Evolutionary conservation across 2,329 filamentous ascomycete species (phyloP).

Genomic region (Alternaria infectoria): DNA sequence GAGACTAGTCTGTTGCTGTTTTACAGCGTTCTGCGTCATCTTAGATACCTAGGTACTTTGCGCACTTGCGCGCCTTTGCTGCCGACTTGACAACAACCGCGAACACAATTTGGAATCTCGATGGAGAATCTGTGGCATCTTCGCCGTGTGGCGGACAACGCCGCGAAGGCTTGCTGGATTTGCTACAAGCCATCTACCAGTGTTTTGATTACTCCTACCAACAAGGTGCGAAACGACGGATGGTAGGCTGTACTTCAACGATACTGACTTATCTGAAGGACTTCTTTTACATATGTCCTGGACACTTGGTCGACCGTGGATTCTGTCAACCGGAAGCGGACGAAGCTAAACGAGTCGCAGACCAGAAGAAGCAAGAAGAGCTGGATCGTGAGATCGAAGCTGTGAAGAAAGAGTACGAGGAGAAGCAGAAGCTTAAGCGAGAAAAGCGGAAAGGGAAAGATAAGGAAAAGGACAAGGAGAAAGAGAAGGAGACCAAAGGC

Average conservation of each 20-base stretch:
- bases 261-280: slow-evolving; percentile 59
- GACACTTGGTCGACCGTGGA: slow-evolving; percentile 80
- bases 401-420: slow-evolving; percentile 58
- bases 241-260: background rate
- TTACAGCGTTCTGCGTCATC: background rate
- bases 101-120: slow-evolving; percentile 4
- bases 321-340: slow-evolving; percentile 78
- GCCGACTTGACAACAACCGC: background rate
- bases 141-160: slow-evolving; percentile 83
- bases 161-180: slow-evolving; percentile 83
- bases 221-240: slow-evolving; percentile 68
- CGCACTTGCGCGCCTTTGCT: background rate
- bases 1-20: background rate
- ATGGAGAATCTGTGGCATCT: slow-evolving; percentile 83
- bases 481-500: slow-evolving; percentile 58
- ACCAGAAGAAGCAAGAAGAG: slow-evolving; percentile 60
- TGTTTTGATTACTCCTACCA: slow-evolving; percentile 87
- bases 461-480: slow-evolving; percentile 67
- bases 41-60: background rate
- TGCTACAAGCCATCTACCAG: slow-evolving; percentile 89
- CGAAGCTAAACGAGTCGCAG: slow-evolving; percentile 66
- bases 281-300: slow-evolving; percentile 88
- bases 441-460: slow-evolving; percentile 54
- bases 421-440: slow-evolving; percentile 65
- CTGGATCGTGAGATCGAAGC: slow-evolving; percentile 56